Conservation (phyloP, 352 stramenopile species). For the Phytopythium vexans region DNA sequence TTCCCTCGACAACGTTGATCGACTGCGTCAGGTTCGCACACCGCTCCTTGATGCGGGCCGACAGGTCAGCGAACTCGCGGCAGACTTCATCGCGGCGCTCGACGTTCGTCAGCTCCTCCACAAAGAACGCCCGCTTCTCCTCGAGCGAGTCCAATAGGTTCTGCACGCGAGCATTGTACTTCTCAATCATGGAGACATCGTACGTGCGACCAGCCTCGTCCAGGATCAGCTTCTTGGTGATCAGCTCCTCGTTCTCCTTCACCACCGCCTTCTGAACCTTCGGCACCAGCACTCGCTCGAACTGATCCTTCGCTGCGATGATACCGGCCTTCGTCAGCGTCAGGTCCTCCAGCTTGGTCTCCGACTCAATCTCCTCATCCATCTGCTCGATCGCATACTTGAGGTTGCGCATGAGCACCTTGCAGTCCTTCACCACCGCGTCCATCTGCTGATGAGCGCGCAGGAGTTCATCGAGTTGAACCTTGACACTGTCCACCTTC, state of each 20-base stretch:
- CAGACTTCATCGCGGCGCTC: slow-evolving; percentile 77
- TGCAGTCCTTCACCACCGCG: slow-evolving; percentile 84
- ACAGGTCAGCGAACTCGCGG: slow-evolving; percentile 73
- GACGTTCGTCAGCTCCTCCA: slow-evolving; percentile 68
- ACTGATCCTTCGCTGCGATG: slow-evolving; percentile 60
- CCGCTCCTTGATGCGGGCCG: slow-evolving; percentile 72
- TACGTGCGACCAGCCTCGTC: slow-evolving; percentile 45
- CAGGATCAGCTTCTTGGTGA: slow-evolving; percentile 75
- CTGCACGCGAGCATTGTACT: slow-evolving; percentile 64
- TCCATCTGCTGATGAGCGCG: slow-evolving; percentile 68
- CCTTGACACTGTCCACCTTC: slow-evolving; percentile 65
- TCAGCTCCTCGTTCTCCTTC: slow-evolving; percentile 77
- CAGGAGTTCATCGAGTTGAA: slow-evolving; percentile 47
- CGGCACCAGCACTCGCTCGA: slow-evolving; percentile 63
- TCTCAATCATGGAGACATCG: slow-evolving; percentile 74
- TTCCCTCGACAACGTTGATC: slow-evolving; percentile 77
- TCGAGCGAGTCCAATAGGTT: slow-evolving; percentile 63
- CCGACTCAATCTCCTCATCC: slow-evolving; percentile 82
- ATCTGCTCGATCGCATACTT: slow-evolving; percentile 89
- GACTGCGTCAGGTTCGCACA: slow-evolving; percentile 67
- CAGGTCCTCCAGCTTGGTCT: slow-evolving; percentile 61
- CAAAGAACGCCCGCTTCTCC: slow-evolving; percentile 74
- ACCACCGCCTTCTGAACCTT: slow-evolving; percentile 72
- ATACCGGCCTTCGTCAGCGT: slow-evolving; percentile 68
- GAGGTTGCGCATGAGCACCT: slow-evolving; percentile 80